Conservation (phyloP, 148 eudicot species). For the Camellia sinensis region DNA sequence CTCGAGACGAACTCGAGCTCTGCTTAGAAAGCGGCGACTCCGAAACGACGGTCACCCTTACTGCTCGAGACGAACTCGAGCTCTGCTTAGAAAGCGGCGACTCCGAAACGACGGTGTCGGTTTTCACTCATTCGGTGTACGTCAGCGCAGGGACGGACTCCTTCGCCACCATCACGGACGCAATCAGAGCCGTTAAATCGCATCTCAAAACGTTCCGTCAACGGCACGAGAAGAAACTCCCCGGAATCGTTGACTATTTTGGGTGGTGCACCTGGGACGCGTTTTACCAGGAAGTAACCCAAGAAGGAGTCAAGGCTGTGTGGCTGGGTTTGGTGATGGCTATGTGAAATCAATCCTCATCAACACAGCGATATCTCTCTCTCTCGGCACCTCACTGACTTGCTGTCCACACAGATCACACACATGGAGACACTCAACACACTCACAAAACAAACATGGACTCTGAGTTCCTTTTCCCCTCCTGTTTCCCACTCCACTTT, state of each 20-base stretch:
- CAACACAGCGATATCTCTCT: too few relatives aligned
- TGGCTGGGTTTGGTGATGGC: too few relatives aligned
- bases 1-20: too few relatives aligned
- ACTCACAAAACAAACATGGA: too few relatives aligned
- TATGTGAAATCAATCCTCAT: too few relatives aligned
- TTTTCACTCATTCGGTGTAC: slow-evolving; percentile 50
- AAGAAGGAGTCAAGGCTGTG: slow-evolving; percentile 85
- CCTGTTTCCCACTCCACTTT: too few relatives aligned
- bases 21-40: too few relatives aligned
- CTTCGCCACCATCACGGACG: slow-evolving; percentile 47
- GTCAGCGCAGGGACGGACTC: slow-evolving; percentile 65
- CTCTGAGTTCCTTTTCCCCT: too few relatives aligned
- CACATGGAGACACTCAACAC: too few relatives aligned
- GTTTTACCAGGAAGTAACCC: slow-evolving; percentile 84
- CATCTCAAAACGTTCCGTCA: slow-evolving; percentile 69
- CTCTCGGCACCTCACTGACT: too few relatives aligned
- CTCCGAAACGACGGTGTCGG: slow-evolving; percentile 35
- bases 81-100: slow-evolving; percentile 82
- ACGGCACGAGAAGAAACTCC: slow-evolving; percentile 65
- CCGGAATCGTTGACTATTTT: slow-evolving; percentile 67
- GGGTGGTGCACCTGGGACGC: slow-evolving; percentile 99
- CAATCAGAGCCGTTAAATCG: slow-evolving; percentile 53
- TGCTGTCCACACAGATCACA: too few relatives aligned
- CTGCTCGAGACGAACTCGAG: slow-evolving; percentile 53
- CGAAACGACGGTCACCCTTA: too few relatives aligned